phyloP scores from a whole-genome alignment of 352 stramenopile species.

The Pythium sukuiense region DNA sequence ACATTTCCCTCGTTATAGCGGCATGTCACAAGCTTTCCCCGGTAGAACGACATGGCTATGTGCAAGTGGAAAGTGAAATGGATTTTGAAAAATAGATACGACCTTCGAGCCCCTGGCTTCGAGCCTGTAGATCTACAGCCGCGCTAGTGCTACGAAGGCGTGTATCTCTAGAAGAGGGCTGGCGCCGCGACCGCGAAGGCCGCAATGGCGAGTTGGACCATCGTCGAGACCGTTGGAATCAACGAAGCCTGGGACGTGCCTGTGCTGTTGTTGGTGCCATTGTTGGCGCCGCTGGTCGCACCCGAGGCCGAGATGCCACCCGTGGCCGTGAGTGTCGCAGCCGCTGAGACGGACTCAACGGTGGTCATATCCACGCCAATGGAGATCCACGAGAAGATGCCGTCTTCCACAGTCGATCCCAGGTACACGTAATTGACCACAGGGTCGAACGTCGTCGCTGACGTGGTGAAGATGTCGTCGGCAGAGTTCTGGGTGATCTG shows the following conservation, averaged over 20 bases:
- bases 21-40: not conserved
- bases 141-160: not conserved
- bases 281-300: not conserved
- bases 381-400: slow-evolving; percentile 37
- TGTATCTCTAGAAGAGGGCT: not conserved
- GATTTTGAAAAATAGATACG: not conserved
- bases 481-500: slow-evolving; percentile 28
- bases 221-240: not conserved
- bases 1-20: not conserved
- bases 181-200: not conserved
- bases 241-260: not conserved
- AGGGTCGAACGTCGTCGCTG: slow-evolving; percentile 30
- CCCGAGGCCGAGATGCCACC: slow-evolving; percentile 5
- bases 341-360: slow-evolving; percentile 24
- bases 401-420: slow-evolving; percentile 30
- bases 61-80: not conserved
- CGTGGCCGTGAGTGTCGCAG: slow-evolving; percentile 20
- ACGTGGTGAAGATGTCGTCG: slow-evolving; percentile 28
- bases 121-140: no score
- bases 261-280: not conserved
- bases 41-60: not conserved
- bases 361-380: slow-evolving; percentile 31
- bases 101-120: no score
- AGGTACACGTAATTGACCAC: slow-evolving; percentile 38
- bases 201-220: not conserved